phyloP scores from a whole-genome alignment of 352 stramenopile genomes.

The Phytopythium aichiense region DNA sequence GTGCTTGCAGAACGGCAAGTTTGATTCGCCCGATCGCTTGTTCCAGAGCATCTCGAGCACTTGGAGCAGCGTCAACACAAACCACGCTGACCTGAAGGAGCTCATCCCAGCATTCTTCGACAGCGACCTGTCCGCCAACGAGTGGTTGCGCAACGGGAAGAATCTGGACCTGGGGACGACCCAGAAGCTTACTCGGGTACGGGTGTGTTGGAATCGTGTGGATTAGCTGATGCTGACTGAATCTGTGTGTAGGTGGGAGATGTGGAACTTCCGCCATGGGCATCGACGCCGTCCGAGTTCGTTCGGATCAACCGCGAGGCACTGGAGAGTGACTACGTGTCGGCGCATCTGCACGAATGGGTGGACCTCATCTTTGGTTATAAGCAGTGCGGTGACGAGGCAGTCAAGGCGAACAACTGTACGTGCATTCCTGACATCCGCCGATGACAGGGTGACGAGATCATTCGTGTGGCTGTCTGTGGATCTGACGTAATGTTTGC shows the following conservation, averaged over 20 bases:
- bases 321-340: conserved; percentile 76
- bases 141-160: conserved; percentile 96
- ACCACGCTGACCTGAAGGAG: conserved; percentile 97
- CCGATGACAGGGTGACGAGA: neutral
- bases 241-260: conserved; percentile 77
- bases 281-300: conserved; percentile 79
- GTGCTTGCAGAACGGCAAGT: conserved; percentile 97
- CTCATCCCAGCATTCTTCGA: conserved; percentile 98
- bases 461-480: neutral
- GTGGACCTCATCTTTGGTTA: conserved; percentile 84
- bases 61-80: conserved; percentile 86
- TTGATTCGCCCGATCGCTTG: conserved; percentile 97
- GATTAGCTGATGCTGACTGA: neutral
- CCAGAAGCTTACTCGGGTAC: conserved; percentile 72
- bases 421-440: conserved; percentile 12
- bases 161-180: conserved; percentile 95
- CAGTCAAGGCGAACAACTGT: conserved; percentile 77
- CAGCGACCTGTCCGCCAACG: conserved; percentile 68
- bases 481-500: neutral
- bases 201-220: neutral
- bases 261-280: conserved; percentile 94
- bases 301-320: conserved; percentile 65
- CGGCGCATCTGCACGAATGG: conserved; percentile 70
- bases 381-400: conserved; percentile 71
- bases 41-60: conserved; percentile 94